Evolutionary conservation across 306 rosid species (phyloP).

Genomic region (Vigna trinervia): DNA sequence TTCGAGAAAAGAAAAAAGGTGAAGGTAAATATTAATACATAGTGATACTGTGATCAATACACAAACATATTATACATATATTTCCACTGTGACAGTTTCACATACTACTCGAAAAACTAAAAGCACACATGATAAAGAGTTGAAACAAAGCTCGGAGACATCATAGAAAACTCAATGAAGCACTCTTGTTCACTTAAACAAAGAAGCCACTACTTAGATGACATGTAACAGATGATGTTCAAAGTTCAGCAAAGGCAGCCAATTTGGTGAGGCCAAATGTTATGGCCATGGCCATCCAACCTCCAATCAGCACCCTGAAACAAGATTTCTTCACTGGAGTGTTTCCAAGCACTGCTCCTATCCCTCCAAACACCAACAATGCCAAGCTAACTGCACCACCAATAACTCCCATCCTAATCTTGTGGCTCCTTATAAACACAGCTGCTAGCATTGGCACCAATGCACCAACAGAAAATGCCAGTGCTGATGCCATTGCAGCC

Average conservation of each 20-base stretch:
- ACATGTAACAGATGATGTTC: slow-evolving; percentile 14
- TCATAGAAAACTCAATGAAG: background rate
- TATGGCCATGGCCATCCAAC: slow-evolving; percentile 82
- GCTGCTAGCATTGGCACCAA: slow-evolving; percentile 68
- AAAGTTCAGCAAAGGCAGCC: slow-evolving; percentile 48
- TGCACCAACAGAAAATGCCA: slow-evolving; percentile 71
- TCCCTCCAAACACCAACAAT: slow-evolving; percentile 60
- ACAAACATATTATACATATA: slow-evolving; percentile 18
- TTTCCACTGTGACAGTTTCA: background rate
- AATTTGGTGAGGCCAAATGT: slow-evolving; percentile 75
- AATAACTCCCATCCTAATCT: slow-evolving; percentile 58
- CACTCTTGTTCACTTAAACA: background rate
- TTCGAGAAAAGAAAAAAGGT: too few species aligned
- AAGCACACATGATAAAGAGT: background rate
- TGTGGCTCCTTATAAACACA: slow-evolving; percentile 51
- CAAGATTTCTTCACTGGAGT: slow-evolving; percentile 61
- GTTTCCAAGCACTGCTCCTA: slow-evolving; percentile 65
- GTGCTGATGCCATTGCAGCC: slow-evolving; percentile 72
- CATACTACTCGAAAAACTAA: background rate
- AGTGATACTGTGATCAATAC: too few species aligned
- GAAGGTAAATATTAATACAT: too few species aligned
- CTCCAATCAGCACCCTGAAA: slow-evolving; percentile 65
- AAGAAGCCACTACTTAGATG: slow-evolving; percentile 6
- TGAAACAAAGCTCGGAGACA: background rate
- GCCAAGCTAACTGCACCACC: slow-evolving; percentile 54